Evolutionary conservation across 2,329 filamentous ascomycete species (phyloP).

Genomic region (Cercospora sp.): DNA sequence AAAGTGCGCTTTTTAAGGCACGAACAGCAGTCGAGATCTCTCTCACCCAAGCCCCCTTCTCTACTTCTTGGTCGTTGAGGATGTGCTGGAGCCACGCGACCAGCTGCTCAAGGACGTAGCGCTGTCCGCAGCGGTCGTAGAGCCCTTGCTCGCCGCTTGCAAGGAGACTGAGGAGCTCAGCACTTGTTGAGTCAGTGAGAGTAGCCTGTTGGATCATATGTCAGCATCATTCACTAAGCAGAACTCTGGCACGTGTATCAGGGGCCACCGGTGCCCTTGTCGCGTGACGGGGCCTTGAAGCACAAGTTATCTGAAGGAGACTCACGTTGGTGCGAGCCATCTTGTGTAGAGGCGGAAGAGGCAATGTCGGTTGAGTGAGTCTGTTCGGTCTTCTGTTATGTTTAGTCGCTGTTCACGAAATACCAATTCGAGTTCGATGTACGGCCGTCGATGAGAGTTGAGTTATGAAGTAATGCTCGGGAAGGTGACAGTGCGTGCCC

Average conservation of each 20-base stretch:
- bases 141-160: background rate
- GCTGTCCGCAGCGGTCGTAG: conserved; percentile 4
- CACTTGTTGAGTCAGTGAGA: background rate
- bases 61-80: background rate
- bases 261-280: background rate
- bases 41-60: conserved; percentile 9
- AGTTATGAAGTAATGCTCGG: background rate
- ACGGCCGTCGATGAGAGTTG: background rate
- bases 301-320: background rate
- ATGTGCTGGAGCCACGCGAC: conserved; percentile 1
- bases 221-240: background rate
- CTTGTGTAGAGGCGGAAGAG: background rate
- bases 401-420: too few species aligned
- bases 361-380: background rate
- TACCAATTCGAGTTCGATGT: background rate
- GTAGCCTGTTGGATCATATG: background rate
- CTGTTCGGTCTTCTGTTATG: background rate
- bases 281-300: background rate
- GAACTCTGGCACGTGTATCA: background rate
- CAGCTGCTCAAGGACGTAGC: conserved; percentile 12
- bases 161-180: background rate
- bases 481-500: background rate
- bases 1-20: background rate
- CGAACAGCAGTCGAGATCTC: conserved; percentile 2
- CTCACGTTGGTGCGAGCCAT: background rate